Conservation (phyloP, 1,284 basidiomycete genomes). For the Ganoderma lucidum region DNA sequence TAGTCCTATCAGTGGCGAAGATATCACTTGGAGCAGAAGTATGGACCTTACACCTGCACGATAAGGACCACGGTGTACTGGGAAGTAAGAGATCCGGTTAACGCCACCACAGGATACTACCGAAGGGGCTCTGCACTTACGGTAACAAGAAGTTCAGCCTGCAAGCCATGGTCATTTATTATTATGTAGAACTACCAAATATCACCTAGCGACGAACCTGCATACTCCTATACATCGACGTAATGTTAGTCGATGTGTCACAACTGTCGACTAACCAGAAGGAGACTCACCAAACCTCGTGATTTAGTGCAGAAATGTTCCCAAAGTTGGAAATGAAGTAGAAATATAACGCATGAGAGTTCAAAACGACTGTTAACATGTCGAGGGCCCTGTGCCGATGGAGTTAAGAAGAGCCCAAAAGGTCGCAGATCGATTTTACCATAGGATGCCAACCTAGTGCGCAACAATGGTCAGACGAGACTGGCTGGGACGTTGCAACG, state of each 20-base stretch:
- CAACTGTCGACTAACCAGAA: neutral
- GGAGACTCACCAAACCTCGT: conserved; percentile 23
- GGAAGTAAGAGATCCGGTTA: neutral
- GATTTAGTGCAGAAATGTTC: conserved; percentile 24
- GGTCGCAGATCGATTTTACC: conserved; percentile 3
- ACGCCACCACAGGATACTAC: neutral
- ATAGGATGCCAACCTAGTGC: conserved; percentile 19
- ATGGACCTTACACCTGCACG: conserved; percentile 26
- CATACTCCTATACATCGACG: conserved; percentile 18
- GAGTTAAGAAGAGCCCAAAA: neutral
- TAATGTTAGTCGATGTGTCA: neutral
- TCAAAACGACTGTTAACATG: conserved; percentile 12
- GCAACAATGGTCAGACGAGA: neutral
- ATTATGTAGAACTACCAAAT: neutral
- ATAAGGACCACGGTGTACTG: conserved; percentile 28
- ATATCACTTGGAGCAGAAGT: neutral
- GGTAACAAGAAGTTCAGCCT: conserved; percentile 27
- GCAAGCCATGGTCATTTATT: neutral
- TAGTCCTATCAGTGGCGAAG: neutral
- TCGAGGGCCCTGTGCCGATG: conserved; percentile 18
- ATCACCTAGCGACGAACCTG: conserved; percentile 15
- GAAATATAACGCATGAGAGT: conserved; percentile 25
- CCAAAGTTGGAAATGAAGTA: conserved; percentile 29
- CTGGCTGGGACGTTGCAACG: too few species aligned
- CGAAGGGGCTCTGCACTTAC: conserved; percentile 3